These are phyloP conservation scores for Prasinococcaceae sp. DNA, from an alignment of 139 green algal species.

Conservation along the genomic window DNA sequence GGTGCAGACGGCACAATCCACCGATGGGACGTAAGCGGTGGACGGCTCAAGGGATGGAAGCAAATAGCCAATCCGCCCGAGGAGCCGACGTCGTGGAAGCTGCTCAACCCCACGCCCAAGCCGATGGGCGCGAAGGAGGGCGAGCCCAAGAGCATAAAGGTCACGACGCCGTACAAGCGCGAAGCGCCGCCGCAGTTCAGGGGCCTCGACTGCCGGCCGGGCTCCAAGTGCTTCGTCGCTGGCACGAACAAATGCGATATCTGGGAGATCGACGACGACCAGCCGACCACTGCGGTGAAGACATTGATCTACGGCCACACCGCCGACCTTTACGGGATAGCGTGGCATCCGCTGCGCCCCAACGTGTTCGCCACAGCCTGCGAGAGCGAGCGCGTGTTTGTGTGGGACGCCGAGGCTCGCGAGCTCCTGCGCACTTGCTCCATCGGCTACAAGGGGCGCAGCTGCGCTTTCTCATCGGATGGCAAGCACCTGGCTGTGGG, in stretches of 20 bases:
- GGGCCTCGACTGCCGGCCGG: conserved; percentile 8
- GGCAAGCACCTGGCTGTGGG: conserved; percentile 40
- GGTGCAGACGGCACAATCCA: not conserved
- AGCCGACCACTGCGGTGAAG: not conserved
- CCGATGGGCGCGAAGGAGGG: not conserved
- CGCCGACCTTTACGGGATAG: conserved; percentile 6
- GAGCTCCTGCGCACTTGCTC: not conserved
- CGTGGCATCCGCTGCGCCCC: conserved; percentile 6
- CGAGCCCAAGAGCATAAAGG: not conserved
- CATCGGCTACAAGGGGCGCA: not conserved
- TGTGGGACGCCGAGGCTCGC: conserved; percentile 29
- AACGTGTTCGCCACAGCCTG: conserved; percentile 30
- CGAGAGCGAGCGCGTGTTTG: conserved; percentile 5
- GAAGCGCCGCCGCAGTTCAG: conserved; percentile 6
- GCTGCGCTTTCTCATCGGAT: conserved; percentile 26
- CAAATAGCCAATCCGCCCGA: not conserved
- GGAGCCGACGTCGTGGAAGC: not conserved
- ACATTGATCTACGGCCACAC: conserved; percentile 9
- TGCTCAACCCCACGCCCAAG: not conserved
- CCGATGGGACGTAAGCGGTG: too few species aligned
- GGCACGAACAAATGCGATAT: conserved; percentile 36
- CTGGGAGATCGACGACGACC: conserved; percentile 27
- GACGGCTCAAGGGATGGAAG: not conserved
- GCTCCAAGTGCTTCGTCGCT: conserved; percentile 2
- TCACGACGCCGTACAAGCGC: not conserved